Percentiles rank a stretch among this genome's conserved stretches.
Conservation (phyloP, 495 filamentous ascomycete genomes). For the Talaromyces stipitatus region DNA sequence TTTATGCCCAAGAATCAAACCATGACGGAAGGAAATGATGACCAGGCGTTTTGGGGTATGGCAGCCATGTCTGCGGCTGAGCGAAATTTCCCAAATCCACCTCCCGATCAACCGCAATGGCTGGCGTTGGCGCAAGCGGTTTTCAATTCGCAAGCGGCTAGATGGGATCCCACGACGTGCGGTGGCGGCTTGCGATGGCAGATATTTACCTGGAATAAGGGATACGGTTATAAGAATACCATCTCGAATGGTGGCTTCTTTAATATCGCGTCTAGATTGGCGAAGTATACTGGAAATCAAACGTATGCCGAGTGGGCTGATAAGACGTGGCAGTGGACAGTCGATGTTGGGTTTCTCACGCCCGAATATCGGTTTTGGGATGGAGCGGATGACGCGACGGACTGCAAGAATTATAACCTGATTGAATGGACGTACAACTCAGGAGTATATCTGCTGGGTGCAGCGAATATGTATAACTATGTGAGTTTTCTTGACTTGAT, state of each 20-base stretch:
- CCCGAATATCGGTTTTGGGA: constrained; percentile 55
- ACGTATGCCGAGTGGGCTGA: constrained; percentile 74
- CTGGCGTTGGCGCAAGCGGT: constrained; percentile 73
- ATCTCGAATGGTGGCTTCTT: constrained; percentile 78
- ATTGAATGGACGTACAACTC: constrained; percentile 60
- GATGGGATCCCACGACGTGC: constrained; percentile 66
- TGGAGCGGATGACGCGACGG: constrained; percentile 46
- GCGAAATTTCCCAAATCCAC: constrained; percentile 57
- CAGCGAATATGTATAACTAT: constrained; percentile 67
- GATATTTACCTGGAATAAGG: constrained; percentile 71
- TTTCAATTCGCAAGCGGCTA: constrained; percentile 63
- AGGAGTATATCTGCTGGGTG: constrained; percentile 56
- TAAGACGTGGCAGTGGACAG: constrained; percentile 68
- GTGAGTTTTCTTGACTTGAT: constrained; percentile 23
- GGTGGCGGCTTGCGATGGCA: constrained; percentile 76
- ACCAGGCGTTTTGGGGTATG: constrained; percentile 84
- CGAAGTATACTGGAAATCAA: constrained; percentile 65
- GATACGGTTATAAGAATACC: constrained; percentile 76
- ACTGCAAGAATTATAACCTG: constrained; percentile 47
- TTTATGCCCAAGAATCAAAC: constrained; percentile 83
- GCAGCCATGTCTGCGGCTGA: constrained; percentile 77
- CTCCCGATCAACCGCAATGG: constrained; percentile 56
- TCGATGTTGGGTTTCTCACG: constrained; percentile 53
- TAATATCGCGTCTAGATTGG: constrained; percentile 68
- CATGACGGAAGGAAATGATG: constrained; percentile 70